Base-by-base conservation (phyloP, 192 early-diverging fungal species). In the Rhizophlyctis rosea region DNA sequence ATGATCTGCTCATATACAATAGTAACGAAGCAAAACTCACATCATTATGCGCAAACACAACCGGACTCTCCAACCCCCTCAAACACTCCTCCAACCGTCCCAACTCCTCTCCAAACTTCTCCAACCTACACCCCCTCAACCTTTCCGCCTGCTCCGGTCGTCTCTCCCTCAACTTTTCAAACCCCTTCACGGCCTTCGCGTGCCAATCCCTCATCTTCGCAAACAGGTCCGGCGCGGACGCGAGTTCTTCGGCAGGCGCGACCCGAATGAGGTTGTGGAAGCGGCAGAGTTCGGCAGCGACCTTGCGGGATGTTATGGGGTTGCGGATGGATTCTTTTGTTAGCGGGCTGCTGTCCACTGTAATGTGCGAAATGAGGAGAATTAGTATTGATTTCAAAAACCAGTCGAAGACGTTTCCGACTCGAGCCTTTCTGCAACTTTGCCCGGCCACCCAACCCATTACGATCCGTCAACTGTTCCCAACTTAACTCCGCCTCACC, bases 41-140 rank as follows among this genome's bases (percentile, higher is more conserved):
- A 65, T 95, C 93, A 58, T 90, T 93, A 68, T 95, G 93, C n/a
- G 86, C 85, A 78, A 95, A 93, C 14, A 95, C 90, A 0, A 91
- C 60, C 0, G 91, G 90, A 4, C 78, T 81, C 30, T 76, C 57
- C 14, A 84, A 54, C 1, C 39, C 34, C 4, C 31, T 35, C 1
- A 87, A 51, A 5, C 64, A 55, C 4, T 57, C 28, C 57, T 85
- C 80, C 0, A 78, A 54, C 23, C 67, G 61, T 2, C 77, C 79
- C 4, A 90, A 77, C 25, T 81, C 79, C 1, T 44, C 35, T 18
- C 74, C 56, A n/a, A 94, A 53, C 34, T 58, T 66, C 21, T 61
- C 68, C 13, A 87, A 69, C 32, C 87, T 44, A 7, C 7, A 44
- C 1, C 47, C 39, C 21, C 73, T 56, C 24, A 94, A 52, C 36